These are phyloP conservation scores for Yarrowia porcina DNA, from an alignment of 805 yeast genomes.

Conservation along the genomic window DNA sequence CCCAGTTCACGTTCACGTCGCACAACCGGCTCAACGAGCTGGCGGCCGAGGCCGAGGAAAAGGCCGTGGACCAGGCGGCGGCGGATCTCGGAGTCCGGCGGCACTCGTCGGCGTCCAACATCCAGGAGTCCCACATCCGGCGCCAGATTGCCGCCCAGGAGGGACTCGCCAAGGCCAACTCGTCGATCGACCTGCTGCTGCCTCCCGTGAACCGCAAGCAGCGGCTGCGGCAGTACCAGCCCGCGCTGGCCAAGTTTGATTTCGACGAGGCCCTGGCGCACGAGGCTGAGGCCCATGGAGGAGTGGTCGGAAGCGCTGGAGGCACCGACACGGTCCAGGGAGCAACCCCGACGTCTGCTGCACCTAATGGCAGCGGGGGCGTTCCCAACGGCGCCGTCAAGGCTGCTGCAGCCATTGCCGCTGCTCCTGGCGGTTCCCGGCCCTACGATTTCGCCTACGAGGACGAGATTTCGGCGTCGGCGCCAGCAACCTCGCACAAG, in stretches of 20 bases:
- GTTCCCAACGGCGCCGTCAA: neutral
- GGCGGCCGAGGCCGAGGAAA: neutral
- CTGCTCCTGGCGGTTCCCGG: slow-evolving; percentile 21
- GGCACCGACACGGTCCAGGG: neutral
- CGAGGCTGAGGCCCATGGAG: neutral
- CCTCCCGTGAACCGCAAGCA: slow-evolving; percentile 28
- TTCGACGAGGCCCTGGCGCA: slow-evolving; percentile 1
- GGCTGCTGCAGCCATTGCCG: neutral
- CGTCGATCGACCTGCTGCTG: slow-evolving; percentile 27
- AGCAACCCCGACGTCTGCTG: neutral
- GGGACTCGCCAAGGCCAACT: slow-evolving; percentile 11
- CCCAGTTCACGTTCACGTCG: slow-evolving; percentile 33
- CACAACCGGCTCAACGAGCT: slow-evolving; percentile 20
- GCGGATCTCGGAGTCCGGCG: slow-evolving; percentile 5
- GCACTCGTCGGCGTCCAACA: slow-evolving; percentile 11
- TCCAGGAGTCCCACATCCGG: slow-evolving; percentile 21
- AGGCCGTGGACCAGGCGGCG: neutral
- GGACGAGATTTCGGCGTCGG: slow-evolving; percentile 16
- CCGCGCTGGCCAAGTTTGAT: slow-evolving; percentile 18
- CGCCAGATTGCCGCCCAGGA: slow-evolving; percentile 21
- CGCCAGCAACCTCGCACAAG: slow-evolving; percentile 10
- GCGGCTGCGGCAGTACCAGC: slow-evolving; percentile 25
- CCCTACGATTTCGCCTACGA: slow-evolving; percentile 27
- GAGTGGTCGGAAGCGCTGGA: neutral
- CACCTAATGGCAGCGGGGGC: neutral